Evolutionary conservation across 2,329 filamentous ascomycete species (phyloP).

Genomic region (Boeremia lycopersici): DNA sequence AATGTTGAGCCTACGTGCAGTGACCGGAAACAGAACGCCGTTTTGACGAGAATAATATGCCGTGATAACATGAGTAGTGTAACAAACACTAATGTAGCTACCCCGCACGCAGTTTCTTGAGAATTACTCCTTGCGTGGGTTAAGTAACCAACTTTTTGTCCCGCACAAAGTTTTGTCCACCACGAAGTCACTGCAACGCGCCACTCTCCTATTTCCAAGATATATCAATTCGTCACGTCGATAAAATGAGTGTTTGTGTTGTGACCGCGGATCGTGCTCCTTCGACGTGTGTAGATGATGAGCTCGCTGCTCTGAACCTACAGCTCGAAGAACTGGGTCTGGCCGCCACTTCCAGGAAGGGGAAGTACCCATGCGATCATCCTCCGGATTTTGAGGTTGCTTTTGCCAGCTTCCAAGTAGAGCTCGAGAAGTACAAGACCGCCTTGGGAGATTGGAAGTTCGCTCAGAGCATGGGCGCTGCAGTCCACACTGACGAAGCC

Average conservation of each 20-base stretch:
- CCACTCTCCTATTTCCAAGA: too few relatives aligned
- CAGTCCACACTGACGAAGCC: constrained; percentile 28
- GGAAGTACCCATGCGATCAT: constrained; percentile 22
- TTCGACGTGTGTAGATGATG: constrained; percentile 26
- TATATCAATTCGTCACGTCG: too few relatives aligned
- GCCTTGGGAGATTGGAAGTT: constrained; percentile 28
- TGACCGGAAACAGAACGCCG: too few relatives aligned
- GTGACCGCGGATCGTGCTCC: neutral
- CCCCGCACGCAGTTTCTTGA: too few relatives aligned
- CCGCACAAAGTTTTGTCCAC: too few relatives aligned
- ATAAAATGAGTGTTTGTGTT: neutral
- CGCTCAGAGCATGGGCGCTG: constrained; percentile 30
- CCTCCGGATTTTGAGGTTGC: constrained; percentile 28
- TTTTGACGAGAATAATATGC: too few relatives aligned
- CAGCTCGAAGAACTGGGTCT: constrained; percentile 33
- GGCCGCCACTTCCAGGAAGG: constrained; percentile 18
- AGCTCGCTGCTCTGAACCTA: constrained; percentile 30
- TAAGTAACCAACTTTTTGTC: too few relatives aligned
- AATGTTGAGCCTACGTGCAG: too few relatives aligned
- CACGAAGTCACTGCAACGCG: too few relatives aligned
- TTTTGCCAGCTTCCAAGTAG: constrained; percentile 21
- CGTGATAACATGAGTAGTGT: too few relatives aligned
- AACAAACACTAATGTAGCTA: too few relatives aligned
- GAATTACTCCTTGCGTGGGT: too few relatives aligned
- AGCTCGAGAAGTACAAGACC: constrained; percentile 17